phyloP scores from a whole-genome alignment of 345 rosid genomes.

The Salix koriyanagi region DNA sequence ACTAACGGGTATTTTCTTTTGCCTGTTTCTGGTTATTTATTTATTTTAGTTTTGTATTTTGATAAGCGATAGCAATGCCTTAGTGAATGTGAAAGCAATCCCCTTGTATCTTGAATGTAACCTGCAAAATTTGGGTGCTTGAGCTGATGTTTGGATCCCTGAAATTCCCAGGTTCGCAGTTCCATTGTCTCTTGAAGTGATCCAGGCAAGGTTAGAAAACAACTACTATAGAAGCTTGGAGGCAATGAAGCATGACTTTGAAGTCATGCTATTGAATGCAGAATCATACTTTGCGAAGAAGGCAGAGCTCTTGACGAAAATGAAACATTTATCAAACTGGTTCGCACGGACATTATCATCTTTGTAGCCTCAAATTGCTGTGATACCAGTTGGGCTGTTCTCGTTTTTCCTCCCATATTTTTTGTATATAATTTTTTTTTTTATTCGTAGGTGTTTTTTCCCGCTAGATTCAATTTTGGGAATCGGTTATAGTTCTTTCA shows the following conservation, averaged over 20 bases:
- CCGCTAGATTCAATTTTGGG: constrained; percentile 13
- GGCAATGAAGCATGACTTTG: constrained; percentile 68
- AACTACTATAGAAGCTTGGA: constrained; percentile 75
- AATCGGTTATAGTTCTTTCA: neutral
- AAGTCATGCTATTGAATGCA: constrained; percentile 64
- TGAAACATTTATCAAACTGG: constrained; percentile 57
- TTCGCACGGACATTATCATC: constrained; percentile 43
- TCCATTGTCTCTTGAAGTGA: constrained; percentile 69
- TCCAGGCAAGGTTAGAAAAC: constrained; percentile 70
- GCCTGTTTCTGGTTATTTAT: no score
- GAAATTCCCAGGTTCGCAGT: constrained; percentile 66
- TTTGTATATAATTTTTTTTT: constrained; percentile 41
- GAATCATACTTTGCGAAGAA: constrained; percentile 58
- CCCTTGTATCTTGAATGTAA: neutral
- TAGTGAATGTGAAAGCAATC: no score
- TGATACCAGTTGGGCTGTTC: constrained; percentile 1
- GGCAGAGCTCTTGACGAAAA: constrained; percentile 46
- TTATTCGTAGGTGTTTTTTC: neutral
- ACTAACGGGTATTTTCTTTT: constrained; percentile 60
- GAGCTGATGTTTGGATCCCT: neutral
- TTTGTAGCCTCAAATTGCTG: constrained; percentile 26
- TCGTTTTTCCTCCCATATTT: neutral
- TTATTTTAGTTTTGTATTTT: neutral
- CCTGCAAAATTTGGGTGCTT: neutral
- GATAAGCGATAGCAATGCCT: neutral